Evolutionary conservation across 148 eudicot species (phyloP), one percentile per base, ranked within the genome.

Genomic region (Limonium bicolor): DNA sequence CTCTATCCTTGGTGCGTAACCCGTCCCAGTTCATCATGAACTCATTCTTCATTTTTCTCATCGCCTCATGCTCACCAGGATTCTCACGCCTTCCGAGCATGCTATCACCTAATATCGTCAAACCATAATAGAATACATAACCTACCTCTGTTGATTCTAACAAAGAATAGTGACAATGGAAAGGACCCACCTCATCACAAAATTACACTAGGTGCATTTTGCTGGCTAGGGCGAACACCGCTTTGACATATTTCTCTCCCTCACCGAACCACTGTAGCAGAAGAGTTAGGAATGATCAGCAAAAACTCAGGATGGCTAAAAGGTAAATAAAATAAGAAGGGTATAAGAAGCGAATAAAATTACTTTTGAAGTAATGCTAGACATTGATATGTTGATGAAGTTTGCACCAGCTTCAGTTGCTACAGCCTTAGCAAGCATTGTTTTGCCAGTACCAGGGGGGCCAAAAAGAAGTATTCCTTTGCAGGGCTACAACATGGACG

Each of bases 21-120:
- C 94, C 94, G 70, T 88, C 97, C 94, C 94, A 88, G 49, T 88
- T 83, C 56, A 80, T 80, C 97, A 88, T 88, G 58, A 88, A 88
- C 58, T 88, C 97, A 39, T 83, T 88, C 70, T 88, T 84, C 94
- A 88, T 83, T 60, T 88, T 88, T 58, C 94, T 82, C 97, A 88
- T 88, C 26, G 94, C 94, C 69, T 88, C 97, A 48, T 88, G 94
- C 53, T 88, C 94, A 37, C 94, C 82, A 5, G 97, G 97, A 61
- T 80, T 83, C 67, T 88, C 94, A 44, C 94, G 86, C 61, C 97
- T 74, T 56, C 97, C 94, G 38, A 84, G 54, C 94, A 88, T 88
- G 75, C 97, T 88, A 63, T 88, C 97, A 55, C 83, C 96, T 94
- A 80, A 51, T 6, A 44, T 37, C 27, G 48, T 11, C 18, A 13